A percentile compares a stretch with the other conserved stretches of the same genome.
phyloP scores from a whole-genome alignment of 23 red algal species.

The Agarophyton chilense region DNA sequence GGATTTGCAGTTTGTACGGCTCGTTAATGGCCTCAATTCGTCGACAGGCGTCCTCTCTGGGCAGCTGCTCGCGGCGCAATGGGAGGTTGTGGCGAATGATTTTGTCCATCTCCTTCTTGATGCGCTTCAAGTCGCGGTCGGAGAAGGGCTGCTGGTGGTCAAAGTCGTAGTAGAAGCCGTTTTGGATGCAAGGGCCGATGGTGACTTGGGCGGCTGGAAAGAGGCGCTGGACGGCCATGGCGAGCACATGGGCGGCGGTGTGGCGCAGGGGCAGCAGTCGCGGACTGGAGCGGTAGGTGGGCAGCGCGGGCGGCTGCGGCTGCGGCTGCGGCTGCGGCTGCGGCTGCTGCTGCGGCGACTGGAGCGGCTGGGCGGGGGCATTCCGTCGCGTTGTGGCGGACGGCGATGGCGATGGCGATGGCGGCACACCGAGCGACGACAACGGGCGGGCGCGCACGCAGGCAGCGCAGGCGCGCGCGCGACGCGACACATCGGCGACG shows the following conservation, averaged over 20 bases:
- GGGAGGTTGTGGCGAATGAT: constrained; percentile 92
- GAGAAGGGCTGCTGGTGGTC: constrained; percentile 74
- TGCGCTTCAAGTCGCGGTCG: constrained; percentile 85
- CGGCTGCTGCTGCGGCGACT: background rate
- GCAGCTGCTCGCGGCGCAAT: constrained; percentile 77
- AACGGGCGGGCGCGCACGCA: background rate
- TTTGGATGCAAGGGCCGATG: constrained; percentile 99
- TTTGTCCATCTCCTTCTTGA: constrained; percentile 98
- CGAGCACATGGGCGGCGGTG: constrained; percentile 95
- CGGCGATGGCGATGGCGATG: background rate
- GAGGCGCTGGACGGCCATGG: constrained; percentile 98
- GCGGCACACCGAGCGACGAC: background rate
- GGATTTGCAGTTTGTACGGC: constrained; percentile 97
- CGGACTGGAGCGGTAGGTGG: constrained; percentile 78
- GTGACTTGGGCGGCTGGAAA: constrained; percentile 97
- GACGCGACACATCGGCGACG: background rate
- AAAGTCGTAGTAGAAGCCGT: constrained; percentile 99
- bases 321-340: constrained; percentile 1
- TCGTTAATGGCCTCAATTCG: constrained; percentile 79
- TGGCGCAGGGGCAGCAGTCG: constrained; percentile 88
- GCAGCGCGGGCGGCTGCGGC: constrained; percentile 59
- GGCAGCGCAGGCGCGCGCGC: background rate
- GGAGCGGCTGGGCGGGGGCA: too few relatives aligned
- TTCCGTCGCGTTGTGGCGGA: background rate
- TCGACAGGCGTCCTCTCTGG: constrained; percentile 67